phyloP scores from a whole-genome alignment of 176 grass and related monocot genomes.

The Oryza meridionalis region DNA sequence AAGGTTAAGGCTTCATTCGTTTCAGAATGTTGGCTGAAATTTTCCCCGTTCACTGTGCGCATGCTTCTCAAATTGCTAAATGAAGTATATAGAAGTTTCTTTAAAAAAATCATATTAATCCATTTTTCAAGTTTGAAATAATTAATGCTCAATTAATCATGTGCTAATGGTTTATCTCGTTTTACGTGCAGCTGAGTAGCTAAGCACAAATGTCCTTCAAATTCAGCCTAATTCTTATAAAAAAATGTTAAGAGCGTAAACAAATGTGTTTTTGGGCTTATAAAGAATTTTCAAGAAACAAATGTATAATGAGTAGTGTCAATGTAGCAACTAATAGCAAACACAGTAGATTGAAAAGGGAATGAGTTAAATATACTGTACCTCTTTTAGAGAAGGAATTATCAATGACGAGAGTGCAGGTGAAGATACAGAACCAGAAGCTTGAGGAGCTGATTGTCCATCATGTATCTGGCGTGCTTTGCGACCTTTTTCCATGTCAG shows the following conservation, averaged over 20 bases:
- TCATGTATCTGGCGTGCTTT: conserved; percentile 60
- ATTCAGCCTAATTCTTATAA: not conserved
- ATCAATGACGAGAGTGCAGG: conserved; percentile 76
- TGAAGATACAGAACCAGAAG: conserved; percentile 72
- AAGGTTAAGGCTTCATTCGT: no score
- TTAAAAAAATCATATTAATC: no score
- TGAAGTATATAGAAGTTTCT: no score
- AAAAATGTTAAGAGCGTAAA: not conserved
- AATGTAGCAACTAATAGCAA: not conserved
- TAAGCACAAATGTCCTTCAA: no score
- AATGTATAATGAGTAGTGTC: conserved; percentile 13
- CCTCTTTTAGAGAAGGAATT: conserved; percentile 94
- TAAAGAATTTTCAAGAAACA: conserved; percentile 1
- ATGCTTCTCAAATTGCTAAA: no score
- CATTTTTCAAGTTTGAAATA: no score
- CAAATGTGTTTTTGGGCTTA: not conserved
- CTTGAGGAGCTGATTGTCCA: conserved; percentile 51
- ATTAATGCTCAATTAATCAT: no score
- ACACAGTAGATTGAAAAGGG: conserved; percentile 12
- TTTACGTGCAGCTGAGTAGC: no score
- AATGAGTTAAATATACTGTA: conserved; percentile 32
- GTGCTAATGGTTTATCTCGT: no score
- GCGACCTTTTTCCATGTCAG: conserved; percentile 53
- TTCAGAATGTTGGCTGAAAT: no score
- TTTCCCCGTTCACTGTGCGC: no score